These are phyloP conservation scores for Neotropicomus parvogracilis DNA, from an alignment of 1,284 basidiomycete genomes.

Conservation along the genomic window DNA sequence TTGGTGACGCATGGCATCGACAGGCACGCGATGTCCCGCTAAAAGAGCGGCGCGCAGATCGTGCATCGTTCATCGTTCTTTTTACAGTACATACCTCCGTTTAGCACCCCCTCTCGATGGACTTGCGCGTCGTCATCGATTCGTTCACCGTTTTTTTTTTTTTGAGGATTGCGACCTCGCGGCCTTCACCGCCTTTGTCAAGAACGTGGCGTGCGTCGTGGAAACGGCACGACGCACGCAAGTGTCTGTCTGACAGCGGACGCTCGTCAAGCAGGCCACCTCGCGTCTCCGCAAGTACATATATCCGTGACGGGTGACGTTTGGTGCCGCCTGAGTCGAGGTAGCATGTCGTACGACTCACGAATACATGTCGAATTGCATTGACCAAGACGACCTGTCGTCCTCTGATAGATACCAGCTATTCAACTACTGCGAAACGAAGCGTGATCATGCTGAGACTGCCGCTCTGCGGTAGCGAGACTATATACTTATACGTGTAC, in stretches of 20 bases:
- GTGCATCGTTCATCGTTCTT: too few species aligned
- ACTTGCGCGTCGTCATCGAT: too few species aligned
- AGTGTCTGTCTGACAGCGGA: neutral
- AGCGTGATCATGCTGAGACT: constrained; percentile 10
- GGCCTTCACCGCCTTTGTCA: neutral
- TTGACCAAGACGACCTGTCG: constrained; percentile 9
- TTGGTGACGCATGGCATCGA: neutral
- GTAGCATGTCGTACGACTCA: neutral
- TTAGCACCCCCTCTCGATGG: too few species aligned
- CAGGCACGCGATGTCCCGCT: neutral
- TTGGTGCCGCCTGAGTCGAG: neutral
- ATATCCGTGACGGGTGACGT: neutral
- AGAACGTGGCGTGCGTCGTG: constrained; percentile 16
- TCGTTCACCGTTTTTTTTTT: too few species aligned
- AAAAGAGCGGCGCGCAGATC: too few species aligned
- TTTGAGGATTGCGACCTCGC: too few species aligned
- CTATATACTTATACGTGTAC: constrained; percentile 26
- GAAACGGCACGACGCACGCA: neutral
- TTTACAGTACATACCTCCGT: too few species aligned
- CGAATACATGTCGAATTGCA: constrained; percentile 9
- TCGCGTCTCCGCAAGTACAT: neutral
- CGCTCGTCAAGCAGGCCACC: neutral
- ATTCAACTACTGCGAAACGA: constrained; percentile 15
- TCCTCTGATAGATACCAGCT: constrained; percentile 16
- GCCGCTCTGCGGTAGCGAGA: constrained; percentile 23